These are phyloP conservation scores for Syzygium jambos DNA, from an alignment of 345 rosid genomes.

Conservation along the genomic window DNA sequence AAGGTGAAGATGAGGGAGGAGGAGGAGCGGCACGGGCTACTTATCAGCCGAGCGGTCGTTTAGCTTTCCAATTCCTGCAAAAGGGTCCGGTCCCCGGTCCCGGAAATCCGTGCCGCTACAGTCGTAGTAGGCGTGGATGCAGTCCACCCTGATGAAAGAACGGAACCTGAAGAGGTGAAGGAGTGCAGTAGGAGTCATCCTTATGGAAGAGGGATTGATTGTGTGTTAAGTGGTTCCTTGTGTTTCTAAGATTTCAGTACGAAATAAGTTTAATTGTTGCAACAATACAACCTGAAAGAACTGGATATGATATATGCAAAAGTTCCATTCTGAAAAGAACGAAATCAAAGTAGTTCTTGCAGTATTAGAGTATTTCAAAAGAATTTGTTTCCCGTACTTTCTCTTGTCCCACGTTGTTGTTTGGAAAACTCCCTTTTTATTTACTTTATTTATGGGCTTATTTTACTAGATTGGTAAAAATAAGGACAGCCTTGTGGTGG, in stretches of 20 bases:
- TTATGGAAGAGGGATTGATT: neutral
- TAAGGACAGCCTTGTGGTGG: too few relatives aligned
- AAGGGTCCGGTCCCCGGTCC: fast-evolving
- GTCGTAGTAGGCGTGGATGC: fast-evolving
- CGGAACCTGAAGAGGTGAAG: neutral
- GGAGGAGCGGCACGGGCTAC: fast-evolving
- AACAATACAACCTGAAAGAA: neutral
- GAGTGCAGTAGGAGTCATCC: neutral
- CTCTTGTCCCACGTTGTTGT: too few relatives aligned
- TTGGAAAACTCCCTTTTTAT: too few relatives aligned
- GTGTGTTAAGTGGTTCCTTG: neutral
- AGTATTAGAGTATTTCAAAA: too few relatives aligned
- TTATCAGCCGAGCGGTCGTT: fast-evolving
- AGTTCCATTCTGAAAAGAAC: neutral
- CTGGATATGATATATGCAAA: neutral
- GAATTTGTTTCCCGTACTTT: too few relatives aligned
- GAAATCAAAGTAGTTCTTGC: neutral
- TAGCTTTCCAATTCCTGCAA: neutral
- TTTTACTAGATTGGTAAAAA: too few relatives aligned
- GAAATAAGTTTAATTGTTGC: neutral
- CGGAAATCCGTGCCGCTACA: fast-evolving
- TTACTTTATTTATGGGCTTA: too few relatives aligned
- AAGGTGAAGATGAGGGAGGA: neutral
- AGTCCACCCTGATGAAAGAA: fast-evolving
- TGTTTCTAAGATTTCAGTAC: too few relatives aligned